Evolutionary conservation across 2,329 filamentous ascomycete species (phyloP).

Genomic region (Botrytis medusae): DNA sequence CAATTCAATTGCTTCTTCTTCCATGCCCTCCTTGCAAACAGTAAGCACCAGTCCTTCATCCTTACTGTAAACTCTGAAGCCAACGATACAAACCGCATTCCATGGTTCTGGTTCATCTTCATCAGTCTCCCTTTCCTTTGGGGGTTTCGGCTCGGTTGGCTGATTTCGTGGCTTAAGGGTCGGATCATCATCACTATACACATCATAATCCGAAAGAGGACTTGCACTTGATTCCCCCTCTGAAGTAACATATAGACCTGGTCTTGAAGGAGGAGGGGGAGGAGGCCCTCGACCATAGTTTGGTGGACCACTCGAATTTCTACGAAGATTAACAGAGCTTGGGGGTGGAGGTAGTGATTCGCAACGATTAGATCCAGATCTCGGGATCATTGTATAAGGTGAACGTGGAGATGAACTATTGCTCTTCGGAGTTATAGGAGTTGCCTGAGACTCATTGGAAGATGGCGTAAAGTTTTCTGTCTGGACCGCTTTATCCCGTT

Average conservation of each 20-base stretch:
- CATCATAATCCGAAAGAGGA: constrained; percentile 57
- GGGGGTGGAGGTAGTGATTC: constrained; percentile 27
- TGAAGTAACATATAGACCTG: constrained; percentile 39
- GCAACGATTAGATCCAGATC: background rate
- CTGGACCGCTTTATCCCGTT: constrained; percentile 33
- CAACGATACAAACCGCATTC: constrained; percentile 46
- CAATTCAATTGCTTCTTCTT: background rate
- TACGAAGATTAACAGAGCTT: constrained; percentile 15
- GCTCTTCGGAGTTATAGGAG: constrained; percentile 33
- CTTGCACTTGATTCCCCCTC: constrained; percentile 59
- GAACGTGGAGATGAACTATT: constrained; percentile 22
- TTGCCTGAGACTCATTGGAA: constrained; percentile 28
- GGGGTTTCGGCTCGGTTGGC: constrained; percentile 28
- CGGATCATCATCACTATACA: constrained; percentile 60
- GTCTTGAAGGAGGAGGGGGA: constrained; percentile 34
- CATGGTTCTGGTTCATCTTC: constrained; percentile 43
- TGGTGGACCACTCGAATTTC: background rate
- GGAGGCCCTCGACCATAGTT: background rate
- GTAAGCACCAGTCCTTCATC: constrained; percentile 44
- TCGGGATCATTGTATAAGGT: background rate
- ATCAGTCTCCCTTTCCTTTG: constrained; percentile 34
- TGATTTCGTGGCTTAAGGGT: constrained; percentile 48
- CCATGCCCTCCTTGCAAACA: constrained; percentile 30
- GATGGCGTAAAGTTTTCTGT: constrained; percentile 28
- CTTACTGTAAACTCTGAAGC: constrained; percentile 45